These are phyloP conservation scores for Sclerotinia borealis DNA, from an alignment of 2,329 filamentous ascomycete genomes.

Conservation along the genomic window DNA sequence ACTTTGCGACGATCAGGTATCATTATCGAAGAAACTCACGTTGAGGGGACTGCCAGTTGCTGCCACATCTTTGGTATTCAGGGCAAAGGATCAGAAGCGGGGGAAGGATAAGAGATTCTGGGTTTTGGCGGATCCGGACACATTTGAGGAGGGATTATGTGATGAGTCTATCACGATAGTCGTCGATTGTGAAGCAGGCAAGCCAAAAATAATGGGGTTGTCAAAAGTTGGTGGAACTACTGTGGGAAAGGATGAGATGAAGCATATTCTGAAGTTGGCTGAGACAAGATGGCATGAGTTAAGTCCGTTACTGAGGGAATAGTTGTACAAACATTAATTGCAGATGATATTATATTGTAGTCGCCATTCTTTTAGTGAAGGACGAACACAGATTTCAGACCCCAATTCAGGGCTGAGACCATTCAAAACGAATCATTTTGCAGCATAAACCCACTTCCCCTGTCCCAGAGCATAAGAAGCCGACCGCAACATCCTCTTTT, in stretches of 20 bases:
- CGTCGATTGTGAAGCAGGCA: conserved; percentile 51
- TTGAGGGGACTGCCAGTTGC: conserved; percentile 67
- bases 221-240: conserved; percentile 78
- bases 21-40: conserved; percentile 48
- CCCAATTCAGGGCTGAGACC: neutral
- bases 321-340: conserved; percentile 12
- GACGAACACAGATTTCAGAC: neutral
- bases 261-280: conserved; percentile 52
- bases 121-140: conserved; percentile 83
- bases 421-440: neutral
- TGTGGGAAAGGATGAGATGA: conserved; percentile 58
- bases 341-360: neutral
- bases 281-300: conserved; percentile 57
- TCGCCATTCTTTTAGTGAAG: neutral
- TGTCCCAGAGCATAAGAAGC: neutral
- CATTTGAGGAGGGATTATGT: conserved; percentile 80
- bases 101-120: conserved; percentile 57
- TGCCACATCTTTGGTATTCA: conserved; percentile 73
- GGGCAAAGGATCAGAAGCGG: conserved; percentile 40
- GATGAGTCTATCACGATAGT: conserved; percentile 77
- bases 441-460: neutral
- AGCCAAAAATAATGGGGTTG: conserved; percentile 59
- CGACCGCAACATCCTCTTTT: neutral
- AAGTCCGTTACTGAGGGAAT: conserved; percentile 21
- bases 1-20: conserved; percentile 60